Base-by-base conservation (phyloP, 208 protist species). In the Eutreptiella sp. region DNA sequence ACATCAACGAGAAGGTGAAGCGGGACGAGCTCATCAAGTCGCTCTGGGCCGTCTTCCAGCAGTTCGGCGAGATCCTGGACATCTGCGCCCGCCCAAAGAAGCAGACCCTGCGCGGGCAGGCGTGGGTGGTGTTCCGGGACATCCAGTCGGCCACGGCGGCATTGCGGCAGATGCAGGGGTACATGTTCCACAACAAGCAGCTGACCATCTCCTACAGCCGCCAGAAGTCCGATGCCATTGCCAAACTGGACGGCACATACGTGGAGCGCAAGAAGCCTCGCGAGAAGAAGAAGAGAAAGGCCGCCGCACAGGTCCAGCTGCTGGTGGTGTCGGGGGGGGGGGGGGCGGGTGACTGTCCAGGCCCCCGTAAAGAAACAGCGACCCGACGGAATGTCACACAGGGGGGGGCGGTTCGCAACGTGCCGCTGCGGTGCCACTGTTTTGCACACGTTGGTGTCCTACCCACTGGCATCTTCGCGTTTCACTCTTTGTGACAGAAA, bases 201-300 rank as follows among this genome's bases (percentile, higher is more conserved):
- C 33, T 57, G 11, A 7, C 16, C n/a, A n/a, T 57, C 14, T 24
- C 16, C 24, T 57, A 41, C 29, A 33, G 31, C 14, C 33, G 39
- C 14, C 31, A n/a, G 9, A 57, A 57, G 29, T 42, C 11, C n/a
- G 50, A 57, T 16, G 33, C 50, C 11, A n/a, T 57, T 9, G 50
- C 50, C n/a, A 57, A 57, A 32, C 24, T 57, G 29, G 50, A 57
- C 50, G 50, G 50, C 7, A 57, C 50, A 9, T 57, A 9, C 11
- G 39, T 24, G 36, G 9, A 57, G 36, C 26, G 14, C 16, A 57
- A 42, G 45, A 11, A 11, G 23, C 11, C 11, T 11, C 11, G 16
- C 11, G 31, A 11, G 45, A 23, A 38, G 29, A 50, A 50, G 45
- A n/a, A n/a, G n/a, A n/a, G n/a, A n/a, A n/a, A n/a, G n/a, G n/a